These are phyloP conservation scores for Aspergillus aculeatinus DNA, from an alignment of 2,329 filamentous ascomycete genomes.

Conservation along the genomic window DNA sequence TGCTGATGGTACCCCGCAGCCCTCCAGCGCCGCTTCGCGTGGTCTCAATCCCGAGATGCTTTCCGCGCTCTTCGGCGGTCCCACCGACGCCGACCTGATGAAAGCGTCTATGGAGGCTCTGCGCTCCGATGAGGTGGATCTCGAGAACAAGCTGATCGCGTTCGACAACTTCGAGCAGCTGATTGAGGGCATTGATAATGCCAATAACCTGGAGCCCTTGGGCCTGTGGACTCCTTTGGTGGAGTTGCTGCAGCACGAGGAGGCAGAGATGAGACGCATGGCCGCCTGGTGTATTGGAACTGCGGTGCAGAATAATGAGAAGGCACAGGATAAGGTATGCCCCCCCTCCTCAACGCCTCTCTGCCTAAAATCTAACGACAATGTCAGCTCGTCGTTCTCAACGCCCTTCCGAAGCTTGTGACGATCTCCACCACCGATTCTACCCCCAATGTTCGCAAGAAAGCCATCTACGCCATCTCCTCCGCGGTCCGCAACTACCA, in stretches of 20 bases:
- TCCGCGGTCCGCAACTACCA: constrained; percentile 87
- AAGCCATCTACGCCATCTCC: constrained; percentile 86
- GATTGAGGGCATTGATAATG: constrained; percentile 91
- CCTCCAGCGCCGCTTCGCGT: constrained; percentile 23
- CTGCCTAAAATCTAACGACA: no score
- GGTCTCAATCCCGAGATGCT: constrained; percentile 69
- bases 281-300: constrained; percentile 95
- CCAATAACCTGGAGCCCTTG: constrained; percentile 83
- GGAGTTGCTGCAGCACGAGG: constrained; percentile 64
- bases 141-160: constrained; percentile 76
- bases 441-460: constrained; percentile 68
- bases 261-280: constrained; percentile 73
- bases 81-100: constrained; percentile 92
- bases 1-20: constrained; percentile 30
- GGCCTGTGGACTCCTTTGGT: constrained; percentile 81
- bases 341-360: neutral
- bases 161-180: constrained; percentile 96
- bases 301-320: constrained; percentile 92
- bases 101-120: constrained; percentile 77
- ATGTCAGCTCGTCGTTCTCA: constrained; percentile 53
- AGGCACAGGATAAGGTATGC: constrained; percentile 70
- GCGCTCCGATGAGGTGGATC: constrained; percentile 61
- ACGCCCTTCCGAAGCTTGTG: constrained; percentile 70
- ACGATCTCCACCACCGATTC: constrained; percentile 62
- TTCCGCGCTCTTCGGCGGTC: constrained; percentile 74